Conservation (phyloP, 2,329 filamentous ascomycete genomes). For the Mollisiaceae sp. region DNA sequence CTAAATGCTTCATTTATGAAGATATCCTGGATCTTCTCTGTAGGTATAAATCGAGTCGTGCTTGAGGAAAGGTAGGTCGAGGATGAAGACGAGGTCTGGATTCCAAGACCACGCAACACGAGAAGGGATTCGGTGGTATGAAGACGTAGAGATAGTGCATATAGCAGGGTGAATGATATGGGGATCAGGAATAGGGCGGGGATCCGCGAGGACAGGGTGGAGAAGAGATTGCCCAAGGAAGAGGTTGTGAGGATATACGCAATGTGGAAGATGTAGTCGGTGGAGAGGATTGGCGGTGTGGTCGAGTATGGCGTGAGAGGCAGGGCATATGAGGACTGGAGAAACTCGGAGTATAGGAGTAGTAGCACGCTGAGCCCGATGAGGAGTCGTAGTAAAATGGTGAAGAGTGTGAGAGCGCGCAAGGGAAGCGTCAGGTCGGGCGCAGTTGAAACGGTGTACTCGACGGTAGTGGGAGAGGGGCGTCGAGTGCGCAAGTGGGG, state of each 20-base stretch:
- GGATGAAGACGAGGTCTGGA: slow-evolving; percentile 81
- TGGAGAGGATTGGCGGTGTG: slow-evolving; percentile 24
- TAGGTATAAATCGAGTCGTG: slow-evolving; percentile 82
- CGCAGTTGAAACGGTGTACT: slow-evolving; percentile 88
- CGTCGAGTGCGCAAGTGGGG: slow-evolving; percentile 67
- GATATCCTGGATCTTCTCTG: slow-evolving; percentile 88
- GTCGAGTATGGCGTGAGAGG: slow-evolving; percentile 13
- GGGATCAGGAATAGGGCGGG: slow-evolving; percentile 51
- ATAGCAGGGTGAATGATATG: slow-evolving; percentile 46
- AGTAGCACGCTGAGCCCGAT: slow-evolving; percentile 51
- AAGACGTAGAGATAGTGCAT: slow-evolving; percentile 52
- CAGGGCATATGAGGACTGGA: slow-evolving; percentile 32
- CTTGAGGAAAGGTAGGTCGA: slow-evolving; percentile 67
- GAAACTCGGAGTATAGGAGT: slow-evolving; percentile 56
- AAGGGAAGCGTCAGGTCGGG: slow-evolving; percentile 57
- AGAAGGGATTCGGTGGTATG: slow-evolving; percentile 81
- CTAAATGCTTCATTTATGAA: slow-evolving; percentile 94
- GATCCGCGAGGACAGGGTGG: slow-evolving; percentile 42
- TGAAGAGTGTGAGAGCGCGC: slow-evolving; percentile 51
- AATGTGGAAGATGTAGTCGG: slow-evolving; percentile 37
- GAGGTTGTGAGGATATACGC: slow-evolving; percentile 37
- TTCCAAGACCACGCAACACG: slow-evolving; percentile 84
- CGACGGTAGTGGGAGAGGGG: slow-evolving; percentile 86
- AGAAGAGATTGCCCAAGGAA: slow-evolving; percentile 43
- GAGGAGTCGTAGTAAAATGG: slow-evolving; percentile 50